Base-by-base conservation (phyloP, 495 filamentous ascomycete species). In the Annulohypoxylon bovei region DNA sequence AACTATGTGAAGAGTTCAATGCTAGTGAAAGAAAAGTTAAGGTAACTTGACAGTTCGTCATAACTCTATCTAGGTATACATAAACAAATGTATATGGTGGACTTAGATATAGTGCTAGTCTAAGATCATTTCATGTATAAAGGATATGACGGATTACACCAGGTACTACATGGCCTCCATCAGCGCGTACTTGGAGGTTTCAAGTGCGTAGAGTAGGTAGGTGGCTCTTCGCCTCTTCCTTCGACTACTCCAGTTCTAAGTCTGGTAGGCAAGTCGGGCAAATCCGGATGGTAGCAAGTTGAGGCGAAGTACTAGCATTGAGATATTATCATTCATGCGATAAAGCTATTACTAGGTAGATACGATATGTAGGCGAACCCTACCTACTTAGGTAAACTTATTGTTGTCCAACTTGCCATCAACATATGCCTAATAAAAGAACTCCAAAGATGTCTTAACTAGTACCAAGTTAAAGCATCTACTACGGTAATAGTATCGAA, bases 151-250 rank as follows among this genome's bases (percentile, higher is more conserved):
- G 30, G 47, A n/a, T 7, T n/a, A n/a, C n/a, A n/a, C 14, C 30
- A 30, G n/a, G 0, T 9, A 35, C 7, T 23, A 46, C 20, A 33
- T 4, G 44, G 11, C 49, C 25, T 18, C 22, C 39, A 49, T 56
- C 11, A 22, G 12, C 16, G 39, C 23, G 50, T 28, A 14, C 23
- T 42, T 33, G 11, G 7, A 20, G 32, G 18, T 59, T 69, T 52
- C 35, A 42, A 53, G 44, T 9, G 6, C 40, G 32, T 35, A 35
- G 39, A 47, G 4, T n/a, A n/a, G n/a, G n/a, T n/a, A n/a, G 20
- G 27, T 35, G 47, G 33, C 52, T 20, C 52, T 54, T 67, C 56
- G 39, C 39, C 56, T 61, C 65, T 30, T 61, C 49, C 62, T 65
- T 54, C 49, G 16, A 16, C 23, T 47, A 16, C 33, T 4, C n/a